phyloP scores from a whole-genome alignment of 208 protist genomes.

The Zelonia costaricensis region DNA sequence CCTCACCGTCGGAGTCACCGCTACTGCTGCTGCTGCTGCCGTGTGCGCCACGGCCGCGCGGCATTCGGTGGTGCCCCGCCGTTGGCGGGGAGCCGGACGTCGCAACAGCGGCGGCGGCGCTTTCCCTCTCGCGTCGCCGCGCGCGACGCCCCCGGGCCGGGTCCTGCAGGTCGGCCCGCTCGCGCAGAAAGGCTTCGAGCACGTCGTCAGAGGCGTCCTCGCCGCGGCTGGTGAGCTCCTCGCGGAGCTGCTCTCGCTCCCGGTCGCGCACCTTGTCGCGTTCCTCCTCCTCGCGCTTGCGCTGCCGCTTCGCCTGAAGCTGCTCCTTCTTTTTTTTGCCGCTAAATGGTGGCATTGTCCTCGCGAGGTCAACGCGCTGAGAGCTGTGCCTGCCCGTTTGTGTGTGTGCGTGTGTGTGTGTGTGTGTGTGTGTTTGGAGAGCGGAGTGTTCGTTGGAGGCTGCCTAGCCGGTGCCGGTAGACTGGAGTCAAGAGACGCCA shows the following conservation, averaged over 20 bases:
- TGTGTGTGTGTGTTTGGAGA: neutral
- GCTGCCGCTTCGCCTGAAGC: constrained; percentile 82
- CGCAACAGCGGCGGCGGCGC: neutral
- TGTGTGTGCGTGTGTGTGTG: neutral
- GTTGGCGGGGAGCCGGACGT: no score
- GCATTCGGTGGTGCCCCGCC: no score
- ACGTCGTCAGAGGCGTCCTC: constrained; percentile 23
- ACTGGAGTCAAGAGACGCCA: neutral
- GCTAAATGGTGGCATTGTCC: constrained; percentile 75
- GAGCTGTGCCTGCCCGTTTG: neutral
- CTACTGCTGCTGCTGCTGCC: neutral
- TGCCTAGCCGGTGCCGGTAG: neutral
- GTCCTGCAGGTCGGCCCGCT: constrained; percentile 13
- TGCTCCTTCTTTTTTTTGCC: constrained; percentile 93
- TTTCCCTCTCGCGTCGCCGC: constrained; percentile 8
- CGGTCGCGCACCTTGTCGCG: constrained; percentile 14
- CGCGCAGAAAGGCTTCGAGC: constrained; percentile 14
- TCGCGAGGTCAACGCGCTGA: neutral
- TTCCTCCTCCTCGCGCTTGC: constrained; percentile 63
- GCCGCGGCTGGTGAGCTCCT: constrained; percentile 20
- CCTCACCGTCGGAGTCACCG: neutral
- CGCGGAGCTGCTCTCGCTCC: constrained; percentile 29
- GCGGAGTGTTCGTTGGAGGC: no score
- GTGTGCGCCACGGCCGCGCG: no score
- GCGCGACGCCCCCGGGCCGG: constrained; percentile 1